These are phyloP conservation scores for Adansonia rubrostipa DNA, from an alignment of 441 rosid genomes.

Conservation along the genomic window DNA sequence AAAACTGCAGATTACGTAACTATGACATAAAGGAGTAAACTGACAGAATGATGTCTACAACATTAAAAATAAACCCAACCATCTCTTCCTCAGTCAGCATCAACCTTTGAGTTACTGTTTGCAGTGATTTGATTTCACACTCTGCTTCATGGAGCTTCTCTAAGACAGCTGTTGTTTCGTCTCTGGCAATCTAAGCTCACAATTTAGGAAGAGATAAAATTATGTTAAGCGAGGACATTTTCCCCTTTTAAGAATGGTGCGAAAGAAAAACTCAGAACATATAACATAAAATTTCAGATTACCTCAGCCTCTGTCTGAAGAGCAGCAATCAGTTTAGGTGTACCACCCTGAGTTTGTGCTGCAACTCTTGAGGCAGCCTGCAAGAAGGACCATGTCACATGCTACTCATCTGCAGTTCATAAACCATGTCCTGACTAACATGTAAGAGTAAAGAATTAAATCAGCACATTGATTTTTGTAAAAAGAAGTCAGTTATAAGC, in stretches of 20 bases:
- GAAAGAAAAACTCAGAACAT: constrained; percentile 23
- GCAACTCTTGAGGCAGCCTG: constrained; percentile 78
- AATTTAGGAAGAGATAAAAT: constrained; percentile 25
- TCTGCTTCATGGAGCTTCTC: constrained; percentile 52
- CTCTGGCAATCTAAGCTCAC: constrained; percentile 63
- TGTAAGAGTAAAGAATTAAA: constrained; percentile 21
- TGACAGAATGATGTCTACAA: constrained; percentile 23
- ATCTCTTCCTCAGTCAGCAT: constrained; percentile 74
- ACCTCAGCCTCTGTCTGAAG: constrained; percentile 85
- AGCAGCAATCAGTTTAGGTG: constrained; percentile 54
- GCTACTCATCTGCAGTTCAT: constrained; percentile 20
- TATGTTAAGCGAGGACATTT: constrained; percentile 20
- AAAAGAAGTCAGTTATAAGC: constrained; percentile 14
- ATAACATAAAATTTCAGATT: constrained; percentile 34
- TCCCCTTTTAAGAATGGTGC: constrained; percentile 1
- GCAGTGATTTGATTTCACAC: constrained; percentile 46
- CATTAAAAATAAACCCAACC: constrained; percentile 51
- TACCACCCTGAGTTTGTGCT: constrained; percentile 56
- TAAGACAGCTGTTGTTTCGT: constrained; percentile 63
- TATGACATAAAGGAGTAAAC: constrained; percentile 33
- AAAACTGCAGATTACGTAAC: constrained; percentile 51
- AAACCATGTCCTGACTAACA: constrained; percentile 18
- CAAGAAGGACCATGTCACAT: constrained; percentile 23
- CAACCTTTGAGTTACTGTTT: constrained; percentile 52
- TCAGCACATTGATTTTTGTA: constrained; percentile 2